Base-by-base conservation (phyloP, 2,329 filamentous ascomycete species). In the Colletotrichum graminicola region DNA sequence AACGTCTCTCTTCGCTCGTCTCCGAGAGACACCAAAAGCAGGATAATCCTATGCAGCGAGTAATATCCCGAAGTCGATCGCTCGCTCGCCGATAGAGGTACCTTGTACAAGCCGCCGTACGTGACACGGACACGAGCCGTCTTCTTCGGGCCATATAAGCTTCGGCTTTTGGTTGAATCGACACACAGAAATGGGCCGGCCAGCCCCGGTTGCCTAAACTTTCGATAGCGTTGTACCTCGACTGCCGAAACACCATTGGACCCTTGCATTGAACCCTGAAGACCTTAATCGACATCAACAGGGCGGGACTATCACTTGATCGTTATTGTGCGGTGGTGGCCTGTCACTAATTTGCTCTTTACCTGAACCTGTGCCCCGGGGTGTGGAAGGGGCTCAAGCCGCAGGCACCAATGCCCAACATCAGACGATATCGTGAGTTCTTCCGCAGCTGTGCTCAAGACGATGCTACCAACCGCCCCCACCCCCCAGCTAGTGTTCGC, bases 91-190 rank as follows among this genome's bases (percentile, higher is more conserved):
- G 47, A 4, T 51, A 18, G 26, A 2, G 16, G 41, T 21, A 18
- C 14, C 1, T 26, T 10, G 26, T 32, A 52, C 49, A 26, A 32
- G 49, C 49, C 3, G 47, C 12, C 47, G 14, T 51, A 3, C 16
- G 23, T 29, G 47, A 62, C 67, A 43, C 56, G 67, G 47, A 62
- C 67, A 43, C 56, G 67, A 67, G 56, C 67, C 63, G 63, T 45
- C 55, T 57, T 71, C 41, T 49, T 51, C 32, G 57, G 63, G 51
- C 57, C 51, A 36, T 36, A 34, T n/a, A 16, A n/a, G 45, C 55
- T 29, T 64, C 60, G 51, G 51, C 1, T 41, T 67, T 41, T 52
- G 47, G 66, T 14, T 57, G 62, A 51, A 56, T 32, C 41, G 23
- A 29, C 3, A 32, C 16, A 21, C 29, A 26, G 16, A 32, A 32